These are phyloP conservation scores for Dicorynia guianensis DNA, from an alignment of 306 rosid genomes.

Conservation along the genomic window DNA sequence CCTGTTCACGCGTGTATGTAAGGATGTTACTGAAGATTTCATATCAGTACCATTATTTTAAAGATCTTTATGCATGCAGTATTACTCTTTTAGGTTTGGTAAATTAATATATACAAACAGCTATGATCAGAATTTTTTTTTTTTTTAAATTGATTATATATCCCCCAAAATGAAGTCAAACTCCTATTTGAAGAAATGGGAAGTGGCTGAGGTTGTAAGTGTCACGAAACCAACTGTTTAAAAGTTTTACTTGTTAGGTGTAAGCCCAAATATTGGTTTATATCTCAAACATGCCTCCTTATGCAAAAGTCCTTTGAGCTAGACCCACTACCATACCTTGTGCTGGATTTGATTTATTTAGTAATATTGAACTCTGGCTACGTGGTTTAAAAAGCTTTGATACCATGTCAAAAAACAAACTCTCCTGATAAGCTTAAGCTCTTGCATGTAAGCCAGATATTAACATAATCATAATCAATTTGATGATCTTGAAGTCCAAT, in stretches of 20 bases:
- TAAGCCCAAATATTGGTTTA: too few species aligned
- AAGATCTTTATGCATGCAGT: background rate
- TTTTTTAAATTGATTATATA: constrained; percentile 22
- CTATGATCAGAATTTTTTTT: background rate
- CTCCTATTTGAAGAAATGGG: constrained; percentile 21
- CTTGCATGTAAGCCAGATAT: too few species aligned
- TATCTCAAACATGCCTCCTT: too few species aligned
- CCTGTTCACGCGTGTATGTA: background rate
- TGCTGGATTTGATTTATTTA: too few species aligned
- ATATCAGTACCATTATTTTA: constrained; percentile 2
- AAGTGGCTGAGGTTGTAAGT: constrained; percentile 10
- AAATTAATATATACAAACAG: constrained; percentile 15
- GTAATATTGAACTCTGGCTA: too few species aligned
- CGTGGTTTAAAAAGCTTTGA: too few species aligned
- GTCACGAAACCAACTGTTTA: too few species aligned
- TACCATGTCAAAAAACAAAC: too few species aligned
- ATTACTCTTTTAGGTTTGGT: background rate
- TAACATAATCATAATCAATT: background rate
- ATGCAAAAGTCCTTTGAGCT: too few species aligned
- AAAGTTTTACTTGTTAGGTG: too few species aligned
- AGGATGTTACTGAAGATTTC: background rate
- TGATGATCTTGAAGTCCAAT: background rate
- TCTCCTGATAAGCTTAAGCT: too few species aligned
- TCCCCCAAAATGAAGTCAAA: constrained; percentile 22
- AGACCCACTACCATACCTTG: too few species aligned